Percentiles rank a stretch among this genome's conserved stretches.
Conservation (phyloP, 768 basidiomycete genomes). For the Macrolepiota fuliginosa region DNA sequence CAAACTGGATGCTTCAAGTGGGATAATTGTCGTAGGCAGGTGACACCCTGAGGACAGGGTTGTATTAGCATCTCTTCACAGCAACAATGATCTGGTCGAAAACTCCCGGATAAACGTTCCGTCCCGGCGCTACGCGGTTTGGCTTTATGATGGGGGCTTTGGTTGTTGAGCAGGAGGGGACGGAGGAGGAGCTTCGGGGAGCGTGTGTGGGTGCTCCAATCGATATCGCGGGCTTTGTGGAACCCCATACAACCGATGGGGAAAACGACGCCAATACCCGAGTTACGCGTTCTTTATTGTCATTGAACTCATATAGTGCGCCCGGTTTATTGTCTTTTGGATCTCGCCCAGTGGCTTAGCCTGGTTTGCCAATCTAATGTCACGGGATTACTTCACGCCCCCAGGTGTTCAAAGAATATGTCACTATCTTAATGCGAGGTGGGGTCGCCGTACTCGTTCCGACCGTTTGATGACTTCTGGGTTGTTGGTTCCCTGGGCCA, state of each 20-base stretch:
- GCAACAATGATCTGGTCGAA: not conserved
- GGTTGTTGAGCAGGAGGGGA: not conserved
- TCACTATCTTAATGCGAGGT: not conserved
- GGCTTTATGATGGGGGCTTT: not conserved
- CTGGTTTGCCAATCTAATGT: slow-evolving; percentile 9
- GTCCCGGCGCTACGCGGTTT: not conserved
- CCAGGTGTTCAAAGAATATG: not conserved
- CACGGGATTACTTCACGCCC: slow-evolving; percentile 6
- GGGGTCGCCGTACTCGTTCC: not conserved
- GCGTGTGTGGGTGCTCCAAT: not conserved
- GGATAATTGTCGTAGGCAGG: not conserved
- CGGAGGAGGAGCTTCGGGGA: not conserved
- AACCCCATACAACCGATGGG: not conserved
- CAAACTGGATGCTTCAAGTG: not conserved
- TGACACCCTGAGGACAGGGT: not conserved
- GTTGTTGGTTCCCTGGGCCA: not conserved
- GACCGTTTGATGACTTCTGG: not conserved
- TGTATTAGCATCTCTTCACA: not conserved
- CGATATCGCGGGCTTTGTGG: not conserved
- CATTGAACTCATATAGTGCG: slow-evolving; percentile 2
- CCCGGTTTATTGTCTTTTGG: slow-evolving; percentile 10
- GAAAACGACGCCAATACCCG: not conserved
- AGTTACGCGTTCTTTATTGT: slow-evolving; percentile 8
- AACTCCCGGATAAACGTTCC: not conserved
- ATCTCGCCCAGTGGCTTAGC: not conserved